A percentile compares a stretch with the other conserved stretches of the same genome.
phyloP scores from a whole-genome alignment of 2,329 filamentous ascomycete species.

The Cucurbitaria berberidis region DNA sequence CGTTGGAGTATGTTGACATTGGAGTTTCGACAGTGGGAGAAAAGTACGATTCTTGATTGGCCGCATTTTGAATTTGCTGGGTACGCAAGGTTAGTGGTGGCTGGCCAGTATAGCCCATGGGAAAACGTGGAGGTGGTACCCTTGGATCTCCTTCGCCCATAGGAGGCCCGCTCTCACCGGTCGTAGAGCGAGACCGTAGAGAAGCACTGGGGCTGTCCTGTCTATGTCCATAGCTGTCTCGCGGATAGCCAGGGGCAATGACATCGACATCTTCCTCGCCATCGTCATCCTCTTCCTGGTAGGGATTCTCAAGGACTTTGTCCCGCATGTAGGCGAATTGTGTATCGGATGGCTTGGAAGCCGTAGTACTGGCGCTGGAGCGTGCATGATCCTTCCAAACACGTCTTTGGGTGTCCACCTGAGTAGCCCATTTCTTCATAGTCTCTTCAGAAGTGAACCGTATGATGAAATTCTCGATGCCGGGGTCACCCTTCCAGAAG shows the following conservation, averaged over 20 bases:
- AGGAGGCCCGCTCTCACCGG: constrained; percentile 69
- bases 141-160: constrained; percentile 50
- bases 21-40: constrained; percentile 84
- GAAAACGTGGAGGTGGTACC: constrained; percentile 75
- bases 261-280: constrained; percentile 59
- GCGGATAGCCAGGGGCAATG: constrained; percentile 40
- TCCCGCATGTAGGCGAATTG: constrained; percentile 84
- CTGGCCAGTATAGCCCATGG: constrained; percentile 60
- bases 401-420: constrained; percentile 76
- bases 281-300: constrained; percentile 66
- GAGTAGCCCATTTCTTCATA: constrained; percentile 89
- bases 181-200: constrained; percentile 76
- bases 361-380: constrained; percentile 55
- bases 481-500: constrained; percentile 97
- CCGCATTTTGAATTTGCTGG: constrained; percentile 64
- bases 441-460: constrained; percentile 89
- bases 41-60: constrained; percentile 90
- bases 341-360: constrained; percentile 64
- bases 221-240: constrained; percentile 61
- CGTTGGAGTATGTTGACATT: constrained; percentile 60
- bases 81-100: constrained; percentile 73
- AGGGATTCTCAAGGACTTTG: constrained; percentile 79
- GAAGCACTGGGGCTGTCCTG: constrained; percentile 77
- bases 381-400: constrained; percentile 59
- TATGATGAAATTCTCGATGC: constrained; percentile 95